Evolutionary conservation across 169 alveolate genomes (phyloP).

Genomic region (Perkinsus marinus): DNA sequence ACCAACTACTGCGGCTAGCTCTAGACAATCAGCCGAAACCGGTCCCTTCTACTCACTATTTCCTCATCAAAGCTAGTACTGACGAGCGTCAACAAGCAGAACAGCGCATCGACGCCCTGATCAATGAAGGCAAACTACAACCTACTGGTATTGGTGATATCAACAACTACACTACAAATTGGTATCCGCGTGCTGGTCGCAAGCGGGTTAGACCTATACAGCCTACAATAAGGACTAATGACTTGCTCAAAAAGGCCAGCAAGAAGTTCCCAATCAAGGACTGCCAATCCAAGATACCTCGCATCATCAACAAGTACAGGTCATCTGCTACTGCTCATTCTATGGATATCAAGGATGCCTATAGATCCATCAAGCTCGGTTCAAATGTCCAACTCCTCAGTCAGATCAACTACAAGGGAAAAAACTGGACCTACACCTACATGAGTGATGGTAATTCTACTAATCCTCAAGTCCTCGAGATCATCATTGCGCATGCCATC

Average conservation of each 20-base stretch:
- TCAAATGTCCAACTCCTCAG: no score
- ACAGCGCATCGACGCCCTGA: background rate
- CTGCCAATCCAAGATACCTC: background rate
- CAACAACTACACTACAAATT: background rate
- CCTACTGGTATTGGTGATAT: background rate
- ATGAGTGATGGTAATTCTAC: no score
- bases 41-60: background rate
- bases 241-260: background rate
- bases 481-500: no score
- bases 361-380: no score
- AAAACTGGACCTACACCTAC: no score
- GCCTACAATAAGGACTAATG: background rate
- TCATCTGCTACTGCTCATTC: background rate
- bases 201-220: background rate
- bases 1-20: no score
- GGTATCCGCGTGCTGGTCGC: background rate
- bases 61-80: background rate
- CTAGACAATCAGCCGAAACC: no score
- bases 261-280: background rate
- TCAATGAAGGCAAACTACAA: background rate
- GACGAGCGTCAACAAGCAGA: background rate
- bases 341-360: background rate
- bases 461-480: no score
- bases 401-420: no score
- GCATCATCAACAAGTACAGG: background rate